Percentiles rank a stretch among this genome's conserved stretches.
These are phyloP conservation scores for Sporisorium graminicola DNA, from an alignment of 1,284 basidiomycete species.

Conservation along the genomic window DNA sequence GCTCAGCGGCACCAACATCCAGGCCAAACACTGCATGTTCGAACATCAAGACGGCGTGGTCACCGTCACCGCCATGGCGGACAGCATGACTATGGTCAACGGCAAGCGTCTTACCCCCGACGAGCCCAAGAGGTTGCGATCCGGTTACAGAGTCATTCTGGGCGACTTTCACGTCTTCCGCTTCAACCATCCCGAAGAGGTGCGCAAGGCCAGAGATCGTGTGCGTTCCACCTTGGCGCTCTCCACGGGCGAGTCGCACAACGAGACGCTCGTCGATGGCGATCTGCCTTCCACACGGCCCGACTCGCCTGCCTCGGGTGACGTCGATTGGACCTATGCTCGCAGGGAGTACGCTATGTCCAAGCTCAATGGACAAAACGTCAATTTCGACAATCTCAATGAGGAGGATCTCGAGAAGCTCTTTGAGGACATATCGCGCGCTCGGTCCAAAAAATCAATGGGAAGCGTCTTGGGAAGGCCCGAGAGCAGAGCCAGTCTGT, in stretches of 20 bases:
- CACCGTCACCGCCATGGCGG: constrained; percentile 80
- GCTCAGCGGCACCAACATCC: constrained; percentile 90
- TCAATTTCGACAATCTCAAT: constrained; percentile 64
- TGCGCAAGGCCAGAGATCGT: constrained; percentile 58
- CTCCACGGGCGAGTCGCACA: constrained; percentile 52
- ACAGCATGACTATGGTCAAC: constrained; percentile 87
- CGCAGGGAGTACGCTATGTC: constrained; percentile 61
- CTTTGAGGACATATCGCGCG: constrained; percentile 63
- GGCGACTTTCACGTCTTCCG: constrained; percentile 98
- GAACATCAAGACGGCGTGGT: constrained; percentile 89
- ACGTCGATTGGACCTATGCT: constrained; percentile 66
- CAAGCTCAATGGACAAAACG: constrained; percentile 62
- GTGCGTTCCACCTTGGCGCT: constrained; percentile 57
- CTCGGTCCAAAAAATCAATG: constrained; percentile 55
- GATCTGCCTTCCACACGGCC: constrained; percentile 48
- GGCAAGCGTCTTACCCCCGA: constrained; percentile 75
- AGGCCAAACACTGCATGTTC: constrained; percentile 91
- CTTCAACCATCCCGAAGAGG: constrained; percentile 77
- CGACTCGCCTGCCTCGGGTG: constrained; percentile 61
- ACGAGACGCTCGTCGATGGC: constrained; percentile 48
- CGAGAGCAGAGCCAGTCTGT: constrained; percentile 61
- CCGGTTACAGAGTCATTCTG: constrained; percentile 94
- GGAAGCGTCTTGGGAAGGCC: constrained; percentile 59
- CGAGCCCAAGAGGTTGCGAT: constrained; percentile 74
- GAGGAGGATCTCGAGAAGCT: constrained; percentile 66